Conservation (phyloP, 2,329 filamentous ascomycete genomes). For the Aspergillus fijiensis region DNA sequence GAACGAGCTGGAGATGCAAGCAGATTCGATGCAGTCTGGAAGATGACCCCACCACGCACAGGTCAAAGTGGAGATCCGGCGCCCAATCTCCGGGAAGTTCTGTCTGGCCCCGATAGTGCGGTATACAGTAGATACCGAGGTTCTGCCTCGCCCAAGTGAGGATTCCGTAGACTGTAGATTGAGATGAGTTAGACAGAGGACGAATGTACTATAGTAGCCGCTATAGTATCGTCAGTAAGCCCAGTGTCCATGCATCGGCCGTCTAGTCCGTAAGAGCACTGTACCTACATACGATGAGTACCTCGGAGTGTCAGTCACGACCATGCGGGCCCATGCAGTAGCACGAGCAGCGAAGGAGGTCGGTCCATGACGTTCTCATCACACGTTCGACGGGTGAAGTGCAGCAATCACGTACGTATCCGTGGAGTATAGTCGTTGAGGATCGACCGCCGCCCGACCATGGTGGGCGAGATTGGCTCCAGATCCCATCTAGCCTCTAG, state of each 20-base stretch:
- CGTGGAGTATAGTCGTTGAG: not conserved
- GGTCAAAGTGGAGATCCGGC: not conserved
- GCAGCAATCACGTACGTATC: not conserved
- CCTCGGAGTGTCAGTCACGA: not conserved
- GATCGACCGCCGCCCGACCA: not conserved
- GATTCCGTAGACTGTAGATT: not conserved
- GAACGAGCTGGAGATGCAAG: not conserved
- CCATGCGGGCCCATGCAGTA: not conserved
- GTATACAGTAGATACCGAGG: not conserved
- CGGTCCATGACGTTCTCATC: not conserved
- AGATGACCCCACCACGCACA: constrained; percentile 1
- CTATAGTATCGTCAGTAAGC: not conserved
- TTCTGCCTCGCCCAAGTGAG: not conserved
- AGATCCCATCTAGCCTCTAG: not conserved
- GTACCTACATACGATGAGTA: not conserved
- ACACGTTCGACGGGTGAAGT: not conserved
- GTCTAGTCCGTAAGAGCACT: no score
- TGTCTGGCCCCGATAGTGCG: not conserved
- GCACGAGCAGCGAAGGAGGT: not conserved
- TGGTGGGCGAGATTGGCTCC: not conserved
- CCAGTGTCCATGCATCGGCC: not conserved
- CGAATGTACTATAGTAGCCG: not conserved
- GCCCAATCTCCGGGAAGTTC: not conserved
- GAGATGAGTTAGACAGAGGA: not conserved
- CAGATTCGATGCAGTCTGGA: not conserved